Base-by-base conservation (phyloP, 331 rosid genomes). In the Quercus phellos region DNA sequence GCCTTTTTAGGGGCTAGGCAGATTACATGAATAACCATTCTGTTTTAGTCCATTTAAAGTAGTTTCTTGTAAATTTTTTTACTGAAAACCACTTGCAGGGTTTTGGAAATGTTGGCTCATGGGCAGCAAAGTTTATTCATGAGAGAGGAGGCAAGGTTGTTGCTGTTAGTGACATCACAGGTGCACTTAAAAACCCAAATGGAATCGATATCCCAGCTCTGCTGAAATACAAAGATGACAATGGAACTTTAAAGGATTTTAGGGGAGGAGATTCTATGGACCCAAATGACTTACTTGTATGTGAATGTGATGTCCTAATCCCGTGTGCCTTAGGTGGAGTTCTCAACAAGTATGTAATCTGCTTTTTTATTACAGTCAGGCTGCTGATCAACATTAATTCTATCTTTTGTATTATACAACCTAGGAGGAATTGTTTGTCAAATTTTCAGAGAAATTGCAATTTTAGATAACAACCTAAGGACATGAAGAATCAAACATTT, bases 301-400 rank as follows among this genome's bases (percentile, higher is more conserved):
- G 89, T 63, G 93, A 91, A 53, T 94, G 98, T n/a, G 97, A 94
- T 76, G 94, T 94, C 75, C 96, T 94, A 46, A 82, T 94, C 79
- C 98, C 98, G 16, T 91, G 97, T 74, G 98, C 97, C 71, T 79
- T 94, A 74, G 98, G 98, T 43, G 98, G 98, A 82, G 98, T 92
- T 78, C 79, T 94, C 22, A 90, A 85, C 85, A 94, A 85, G 98
- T 94, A 67, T 70, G 84, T 43, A 35, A 26, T 58, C 50, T 24
- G 13, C 32, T 72, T 73, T 42, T 70, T 13, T 54, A 72, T 50
- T 29, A 51, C 38, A 16, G 12, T 29, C 53, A 66, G 70, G 17
- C 35, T 30, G 70, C 46, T n/a, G 50, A 34, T 26, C 72, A 34
- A 3, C 32, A 6, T n/a, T 19, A 21, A 21, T 12, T 13, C 34